Percentiles rank a stretch among this genome's conserved stretches.
Evolutionary conservation across 192 early-diverging fungal species (phyloP).

Genomic region (Umbelopsis isabellina): DNA sequence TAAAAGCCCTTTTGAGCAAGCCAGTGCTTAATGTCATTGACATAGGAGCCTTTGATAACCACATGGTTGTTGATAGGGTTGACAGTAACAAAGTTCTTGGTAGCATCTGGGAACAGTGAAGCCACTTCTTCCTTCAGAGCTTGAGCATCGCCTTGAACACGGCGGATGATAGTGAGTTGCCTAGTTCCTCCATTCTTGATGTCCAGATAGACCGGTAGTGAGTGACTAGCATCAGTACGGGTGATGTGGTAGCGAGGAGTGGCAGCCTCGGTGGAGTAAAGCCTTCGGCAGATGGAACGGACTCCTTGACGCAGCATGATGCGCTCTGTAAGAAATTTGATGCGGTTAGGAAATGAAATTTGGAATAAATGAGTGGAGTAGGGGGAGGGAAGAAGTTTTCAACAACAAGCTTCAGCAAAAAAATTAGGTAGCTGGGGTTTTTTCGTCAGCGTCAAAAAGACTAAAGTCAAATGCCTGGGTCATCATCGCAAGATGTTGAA

Average conservation of each 20-base stretch:
- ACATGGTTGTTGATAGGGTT: conserved; percentile 53
- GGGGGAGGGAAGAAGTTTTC: not conserved
- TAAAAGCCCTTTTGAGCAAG: conserved; percentile 61
- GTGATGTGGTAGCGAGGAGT: conserved; percentile 60
- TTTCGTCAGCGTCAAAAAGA: conserved; percentile 24
- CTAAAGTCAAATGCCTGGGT: conserved; percentile 23
- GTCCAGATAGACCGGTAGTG: conserved; percentile 74
- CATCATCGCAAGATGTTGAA: conserved; percentile 11
- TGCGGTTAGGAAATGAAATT: not conserved
- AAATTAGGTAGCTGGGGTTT: conserved; percentile 22
- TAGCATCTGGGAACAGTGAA: conserved; percentile 34
- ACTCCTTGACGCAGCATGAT: not conserved
- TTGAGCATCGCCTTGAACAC: conserved; percentile 69
- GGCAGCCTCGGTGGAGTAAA: conserved; percentile 30
- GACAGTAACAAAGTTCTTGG: conserved; percentile 37
- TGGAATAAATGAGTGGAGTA: not conserved
- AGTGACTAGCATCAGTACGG: conserved; percentile 59
- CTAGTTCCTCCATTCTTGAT: conserved; percentile 68
- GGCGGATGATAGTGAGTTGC: conserved; percentile 65
- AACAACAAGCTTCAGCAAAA: conserved; percentile 17
- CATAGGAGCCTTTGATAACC: conserved; percentile 57
- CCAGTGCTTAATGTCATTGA: conserved; percentile 55
- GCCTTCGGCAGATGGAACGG: conserved; percentile 19
- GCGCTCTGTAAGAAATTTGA: not conserved
- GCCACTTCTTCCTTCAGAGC: conserved; percentile 41